phyloP scores from a whole-genome alignment of 352 stramenopile species.

The Phytopythium boreale region DNA sequence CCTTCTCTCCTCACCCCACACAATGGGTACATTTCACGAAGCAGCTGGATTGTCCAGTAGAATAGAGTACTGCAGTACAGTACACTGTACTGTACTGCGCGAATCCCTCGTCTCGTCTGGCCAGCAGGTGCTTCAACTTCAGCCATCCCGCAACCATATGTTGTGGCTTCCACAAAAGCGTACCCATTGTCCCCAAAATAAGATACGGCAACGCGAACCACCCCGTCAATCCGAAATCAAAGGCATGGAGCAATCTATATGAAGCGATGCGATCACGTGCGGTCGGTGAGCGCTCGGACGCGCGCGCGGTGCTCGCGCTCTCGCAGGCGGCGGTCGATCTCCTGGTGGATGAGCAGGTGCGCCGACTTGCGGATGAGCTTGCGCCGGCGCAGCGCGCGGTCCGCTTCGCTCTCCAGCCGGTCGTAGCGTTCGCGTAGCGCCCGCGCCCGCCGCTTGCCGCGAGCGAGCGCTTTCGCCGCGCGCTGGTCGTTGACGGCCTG shows the following conservation, averaged over 20 bases:
- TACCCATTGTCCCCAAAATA: background rate
- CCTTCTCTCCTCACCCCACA: too few relatives aligned
- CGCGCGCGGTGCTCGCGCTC: constrained; percentile 19
- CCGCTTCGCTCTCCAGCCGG: constrained; percentile 48
- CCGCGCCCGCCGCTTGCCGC: constrained; percentile 38
- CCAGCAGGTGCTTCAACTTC: too few relatives aligned
- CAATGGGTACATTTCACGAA: too few relatives aligned
- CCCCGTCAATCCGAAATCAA: too few relatives aligned
- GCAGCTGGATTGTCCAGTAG: too few relatives aligned
- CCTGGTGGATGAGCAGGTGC: constrained; percentile 59
- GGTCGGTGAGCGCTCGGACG: background rate
- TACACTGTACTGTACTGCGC: too few relatives aligned
- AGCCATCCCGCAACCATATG: background rate
- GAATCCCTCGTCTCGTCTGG: background rate
- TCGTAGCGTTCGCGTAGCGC: constrained; percentile 47
- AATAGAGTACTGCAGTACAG: too few relatives aligned
- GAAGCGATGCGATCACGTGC: background rate
- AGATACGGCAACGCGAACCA: too few relatives aligned
- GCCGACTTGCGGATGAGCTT: constrained; percentile 53
- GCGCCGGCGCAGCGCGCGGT: constrained; percentile 43
- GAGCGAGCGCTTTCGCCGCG: constrained; percentile 23
- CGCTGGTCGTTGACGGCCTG: constrained; percentile 30
- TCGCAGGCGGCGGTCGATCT: constrained; percentile 48
- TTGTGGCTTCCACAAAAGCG: background rate
- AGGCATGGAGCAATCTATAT: too few relatives aligned